Conservation (phyloP, 2,329 filamentous ascomycete genomes). For the Fusarium sp. region DNA sequence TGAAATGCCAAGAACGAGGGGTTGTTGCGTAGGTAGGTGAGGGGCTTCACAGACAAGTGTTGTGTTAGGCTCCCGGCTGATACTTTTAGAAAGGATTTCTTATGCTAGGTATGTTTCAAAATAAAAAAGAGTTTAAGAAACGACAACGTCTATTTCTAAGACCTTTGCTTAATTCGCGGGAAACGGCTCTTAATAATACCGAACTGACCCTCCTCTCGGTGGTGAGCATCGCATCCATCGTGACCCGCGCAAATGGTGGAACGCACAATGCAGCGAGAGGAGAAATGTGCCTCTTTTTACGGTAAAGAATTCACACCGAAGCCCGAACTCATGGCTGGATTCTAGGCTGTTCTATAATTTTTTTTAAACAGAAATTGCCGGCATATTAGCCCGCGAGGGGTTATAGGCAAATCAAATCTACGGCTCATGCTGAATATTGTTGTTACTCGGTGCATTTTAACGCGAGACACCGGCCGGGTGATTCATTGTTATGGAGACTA, state of each 20-base stretch:
- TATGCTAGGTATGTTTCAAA: background rate
- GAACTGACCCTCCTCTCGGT: conserved; percentile 29
- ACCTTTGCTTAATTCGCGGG: conserved; percentile 33
- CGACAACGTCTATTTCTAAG: background rate
- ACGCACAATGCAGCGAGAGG: conserved; percentile 9
- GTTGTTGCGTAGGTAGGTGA: background rate
- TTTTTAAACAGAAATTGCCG: conserved; percentile 1
- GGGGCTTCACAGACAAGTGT: background rate
- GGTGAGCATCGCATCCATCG: conserved; percentile 36
- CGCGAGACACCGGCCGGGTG: conserved; percentile 44
- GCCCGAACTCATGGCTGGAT: no score
- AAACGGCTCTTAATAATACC: conserved; percentile 39
- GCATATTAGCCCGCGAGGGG: conserved; percentile 17
- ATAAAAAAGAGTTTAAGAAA: background rate
- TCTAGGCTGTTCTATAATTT: no score
- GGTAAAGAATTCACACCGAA: no score
- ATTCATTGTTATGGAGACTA: background rate
- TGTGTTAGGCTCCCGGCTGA: background rate
- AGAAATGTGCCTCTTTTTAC: conserved; percentile 1
- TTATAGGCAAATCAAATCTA: conserved; percentile 17
- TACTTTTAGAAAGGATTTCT: background rate
- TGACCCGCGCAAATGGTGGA: conserved; percentile 38
- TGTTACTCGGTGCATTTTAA: conserved; percentile 43
- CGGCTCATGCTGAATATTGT: conserved; percentile 15
- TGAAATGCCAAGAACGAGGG: conserved; percentile 7